Evolutionary conservation across 495 filamentous ascomycete genomes (phyloP).

Genomic region (Terfezia boudieri): DNA sequence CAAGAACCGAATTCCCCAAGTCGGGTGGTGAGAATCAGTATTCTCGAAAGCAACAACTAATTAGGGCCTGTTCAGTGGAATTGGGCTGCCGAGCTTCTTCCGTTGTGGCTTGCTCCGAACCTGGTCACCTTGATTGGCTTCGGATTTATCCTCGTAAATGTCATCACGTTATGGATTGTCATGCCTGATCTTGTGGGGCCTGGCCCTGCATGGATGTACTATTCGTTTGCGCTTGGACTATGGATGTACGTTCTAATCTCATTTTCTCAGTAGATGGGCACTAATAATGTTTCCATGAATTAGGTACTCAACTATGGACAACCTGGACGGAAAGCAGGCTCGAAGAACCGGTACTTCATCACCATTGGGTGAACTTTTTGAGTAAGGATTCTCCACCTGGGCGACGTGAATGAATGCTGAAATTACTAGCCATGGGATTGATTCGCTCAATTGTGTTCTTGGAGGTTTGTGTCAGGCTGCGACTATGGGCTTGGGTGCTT

Average conservation of each 20-base stretch:
- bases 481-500: constrained; percentile 71
- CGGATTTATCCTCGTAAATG: constrained; percentile 75
- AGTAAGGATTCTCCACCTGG: constrained; percentile 28
- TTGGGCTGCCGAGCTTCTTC: constrained; percentile 76
- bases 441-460: constrained; percentile 89
- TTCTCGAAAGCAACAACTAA: constrained; percentile 1
- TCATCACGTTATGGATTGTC: constrained; percentile 52
- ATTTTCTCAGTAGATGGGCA: background rate
- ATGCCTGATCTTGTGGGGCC: constrained; percentile 88
- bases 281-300: constrained; percentile 8
- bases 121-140: constrained; percentile 94
- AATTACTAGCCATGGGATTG: constrained; percentile 58
- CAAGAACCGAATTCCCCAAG: background rate
- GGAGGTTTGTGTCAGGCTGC: constrained; percentile 66
- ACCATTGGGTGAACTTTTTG: constrained; percentile 85
- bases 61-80: constrained; percentile 49
- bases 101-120: constrained; percentile 91
- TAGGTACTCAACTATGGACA: constrained; percentile 93
- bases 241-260: constrained; percentile 46
- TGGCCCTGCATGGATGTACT: constrained; percentile 82
- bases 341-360: constrained; percentile 86
- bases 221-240: constrained; percentile 76
- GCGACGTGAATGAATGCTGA: background rate
- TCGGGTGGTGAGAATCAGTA: background rate
- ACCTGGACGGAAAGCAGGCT: constrained; percentile 95